A percentile compares a stretch with the other conserved stretches of the same genome.
These are phyloP conservation scores for Amanita phalloides DNA, from an alignment of 768 basidiomycete genomes.

Conservation along the genomic window DNA sequence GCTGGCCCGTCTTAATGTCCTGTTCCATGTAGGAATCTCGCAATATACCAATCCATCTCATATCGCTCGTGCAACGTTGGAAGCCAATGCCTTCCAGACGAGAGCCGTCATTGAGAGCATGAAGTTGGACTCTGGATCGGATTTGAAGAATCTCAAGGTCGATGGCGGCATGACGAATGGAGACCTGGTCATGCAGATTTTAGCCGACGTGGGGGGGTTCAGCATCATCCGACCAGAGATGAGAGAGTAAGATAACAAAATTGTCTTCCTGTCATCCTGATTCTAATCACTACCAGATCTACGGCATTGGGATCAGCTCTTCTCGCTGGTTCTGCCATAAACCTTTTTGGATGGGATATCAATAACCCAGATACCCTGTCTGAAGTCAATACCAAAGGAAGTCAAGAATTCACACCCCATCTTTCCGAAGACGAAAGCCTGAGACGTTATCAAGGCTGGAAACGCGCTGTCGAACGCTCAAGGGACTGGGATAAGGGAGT, in stretches of 20 bases:
- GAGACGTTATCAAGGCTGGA: constrained; percentile 73
- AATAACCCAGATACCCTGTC: constrained; percentile 69
- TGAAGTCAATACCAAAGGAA: constrained; percentile 84
- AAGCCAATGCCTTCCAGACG: constrained; percentile 95
- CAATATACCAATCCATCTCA: constrained; percentile 88
- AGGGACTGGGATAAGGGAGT: constrained; percentile 68
- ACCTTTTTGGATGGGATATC: constrained; percentile 89
- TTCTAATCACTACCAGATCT: constrained; percentile 38
- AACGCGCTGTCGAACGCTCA: constrained; percentile 78
- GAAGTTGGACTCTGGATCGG: constrained; percentile 76
- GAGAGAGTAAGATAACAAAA: constrained; percentile 64
- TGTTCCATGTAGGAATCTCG: constrained; percentile 43
- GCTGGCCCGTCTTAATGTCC: not conserved
- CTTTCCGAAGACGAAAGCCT: constrained; percentile 42
- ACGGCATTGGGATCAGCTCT: constrained; percentile 94
- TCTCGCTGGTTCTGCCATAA: constrained; percentile 82
- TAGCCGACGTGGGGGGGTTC: constrained; percentile 89
- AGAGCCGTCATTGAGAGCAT: constrained; percentile 93
- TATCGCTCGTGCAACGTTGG: constrained; percentile 89
- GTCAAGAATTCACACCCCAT: constrained; percentile 52
- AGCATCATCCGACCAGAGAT: constrained; percentile 88
- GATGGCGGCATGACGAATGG: constrained; percentile 99
- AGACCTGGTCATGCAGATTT: constrained; percentile 75
- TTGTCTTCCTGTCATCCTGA: not conserved
- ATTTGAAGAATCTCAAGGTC: constrained; percentile 81